Base-by-base conservation (phyloP, 2,329 filamentous ascomycete genomes). In the Stachybotrys echinatus region DNA sequence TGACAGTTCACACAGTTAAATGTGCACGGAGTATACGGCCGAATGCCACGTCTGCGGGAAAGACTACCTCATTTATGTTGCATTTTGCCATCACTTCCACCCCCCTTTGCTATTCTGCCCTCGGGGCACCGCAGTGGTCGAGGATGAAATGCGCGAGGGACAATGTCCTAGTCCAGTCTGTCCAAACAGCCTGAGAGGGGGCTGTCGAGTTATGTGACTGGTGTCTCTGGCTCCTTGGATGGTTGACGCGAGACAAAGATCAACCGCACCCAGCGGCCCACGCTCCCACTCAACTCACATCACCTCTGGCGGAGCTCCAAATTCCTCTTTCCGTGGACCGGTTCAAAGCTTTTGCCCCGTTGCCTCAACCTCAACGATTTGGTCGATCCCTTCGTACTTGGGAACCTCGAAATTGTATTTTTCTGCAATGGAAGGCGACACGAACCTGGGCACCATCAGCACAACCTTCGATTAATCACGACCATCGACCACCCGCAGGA, bases 331-430 rank as follows among this genome's bases (percentile, higher is more conserved):
- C 31, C 38, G 18, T 3, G 19, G 17, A 18, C 18, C 18, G 21
- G 47, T 50, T 75, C 61, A 86, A 53, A 85, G 71, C 62, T 78
- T 84, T 55, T 77, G 69, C 34, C 68, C 74, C 44, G 68, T 67
- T 12, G 66, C 61, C 14, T 69, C 71, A 40, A 95, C 76, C 68
- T 99, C 94, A 48, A 92, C 86, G 57, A 96, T 76, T 70, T 97
- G 94, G 68, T 97, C 92, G 57, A 94, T 72, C 0, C 92, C 94
- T 59, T 87, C 76, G 68, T 96, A 99, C 55, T 80, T 72, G 5
- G 92, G 92, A 48, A 95, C 66, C 59, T 94, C 87, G 54, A 99
- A 78, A 44, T 83, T 82, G 71, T 95, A 99, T 71, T 94, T 96
- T 59, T 87, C 80, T 31, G 90, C 87, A 60, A 96, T 84, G 47